Evolutionary conservation across 148 eudicot genomes (phyloP), one percentile per base, ranked within the genome.

Genomic region (Rhododendron griersonianum): DNA sequence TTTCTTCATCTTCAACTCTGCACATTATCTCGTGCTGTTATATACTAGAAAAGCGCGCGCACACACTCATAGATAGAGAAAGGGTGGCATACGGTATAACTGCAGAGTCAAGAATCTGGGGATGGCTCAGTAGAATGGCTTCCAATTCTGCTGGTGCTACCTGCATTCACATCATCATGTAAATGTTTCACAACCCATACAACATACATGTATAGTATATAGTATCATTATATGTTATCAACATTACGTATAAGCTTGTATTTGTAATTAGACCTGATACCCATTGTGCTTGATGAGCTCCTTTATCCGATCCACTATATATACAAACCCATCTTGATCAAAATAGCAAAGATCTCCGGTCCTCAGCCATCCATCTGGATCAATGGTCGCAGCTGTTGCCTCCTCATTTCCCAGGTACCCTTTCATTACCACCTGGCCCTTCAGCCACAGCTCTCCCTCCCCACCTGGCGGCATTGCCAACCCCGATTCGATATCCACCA

Each of bases 281-380:
- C 94, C 94, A 35, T 92, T 92, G 81, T 92, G 91, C 87, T 92
- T 92, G 90, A 92, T 92, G 57, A 92, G 89, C 87, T 92, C 92
- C 85, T 92, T 92, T 44, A 91, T 84, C 69, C 94, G 74, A 78
- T 92, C 94, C 41, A 92, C 92, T 35, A 92, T 81, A 77, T 85
- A 91, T 0, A 91, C 47, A 44, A 79, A 92, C 41, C 92, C 94
- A 35, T 91, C 90, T 81, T 86, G 89, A 88, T 91, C 91, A 81
- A 92, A 85, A 67, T 89, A 92, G 55, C 91, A 87, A 82, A 92
- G 92, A 83, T 92, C 94, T 2, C 92, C 94, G 2, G 94, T 92
- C 65, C 48, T 81, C 33, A 90, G 88, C 94, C 94, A 92, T 79
- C 91, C 94, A 2, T 91, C 91, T 3, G 88, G 50, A 80, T 83